Evolutionary conservation across 805 yeast genomes (phyloP).

Genomic region (Wickerhamomyces subpelliculosus): DNA sequence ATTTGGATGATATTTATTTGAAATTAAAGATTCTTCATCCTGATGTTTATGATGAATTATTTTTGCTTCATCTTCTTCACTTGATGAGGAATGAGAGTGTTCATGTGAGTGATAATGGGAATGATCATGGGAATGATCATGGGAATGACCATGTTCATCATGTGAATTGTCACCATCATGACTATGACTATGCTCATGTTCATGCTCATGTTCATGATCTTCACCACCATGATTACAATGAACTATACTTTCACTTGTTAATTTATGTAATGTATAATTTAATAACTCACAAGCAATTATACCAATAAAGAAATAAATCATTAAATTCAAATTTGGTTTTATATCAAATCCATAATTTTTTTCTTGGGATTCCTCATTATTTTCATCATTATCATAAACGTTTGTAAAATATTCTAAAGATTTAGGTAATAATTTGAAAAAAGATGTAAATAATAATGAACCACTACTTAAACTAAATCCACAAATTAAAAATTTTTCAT

Average conservation of each 20-base stretch:
- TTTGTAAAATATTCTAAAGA: conserved; percentile 39
- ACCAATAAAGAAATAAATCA: conserved; percentile 51
- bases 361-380: neutral
- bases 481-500: conserved; percentile 60
- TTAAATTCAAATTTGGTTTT: conserved; percentile 30
- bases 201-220: conserved; percentile 21
- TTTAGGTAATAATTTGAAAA: conserved; percentile 73
- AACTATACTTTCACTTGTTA: conserved; percentile 76
- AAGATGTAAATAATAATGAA: conserved; percentile 70
- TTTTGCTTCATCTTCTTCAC: conserved; percentile 1
- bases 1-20: too few relatives aligned
- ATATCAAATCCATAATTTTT: conserved; percentile 13
- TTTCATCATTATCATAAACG: conserved; percentile 12
- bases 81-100: conserved; percentile 9
- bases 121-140: conserved; percentile 15
- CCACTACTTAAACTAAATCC: conserved; percentile 80
- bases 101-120: conserved; percentile 11
- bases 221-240: conserved; percentile 69
- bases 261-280: conserved; percentile 60
- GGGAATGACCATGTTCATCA: conserved; percentile 27
- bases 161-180: conserved; percentile 29
- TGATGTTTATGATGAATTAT: too few relatives aligned
- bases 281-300: conserved; percentile 49
- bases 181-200: conserved; percentile 9
- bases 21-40: conserved; percentile 3